Percentiles rank a stretch among this genome's conserved stretches.
These are phyloP conservation scores for Penicillium sp. DNA, from an alignment of 2,329 filamentous ascomycete genomes.

Conservation along the genomic window DNA sequence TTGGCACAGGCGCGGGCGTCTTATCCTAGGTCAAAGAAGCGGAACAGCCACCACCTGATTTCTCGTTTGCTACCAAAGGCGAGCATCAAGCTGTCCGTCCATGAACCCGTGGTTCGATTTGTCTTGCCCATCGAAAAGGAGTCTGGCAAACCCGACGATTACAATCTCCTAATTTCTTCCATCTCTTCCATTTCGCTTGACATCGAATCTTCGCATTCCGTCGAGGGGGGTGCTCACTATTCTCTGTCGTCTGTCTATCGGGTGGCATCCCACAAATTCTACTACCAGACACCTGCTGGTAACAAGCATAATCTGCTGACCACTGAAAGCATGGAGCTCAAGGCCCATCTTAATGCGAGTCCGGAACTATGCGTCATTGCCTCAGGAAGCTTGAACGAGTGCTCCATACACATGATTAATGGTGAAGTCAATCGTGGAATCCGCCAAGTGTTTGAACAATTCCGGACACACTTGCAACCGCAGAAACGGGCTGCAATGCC, in stretches of 20 bases:
- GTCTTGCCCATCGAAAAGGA: constrained; percentile 74
- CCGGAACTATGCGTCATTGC: constrained; percentile 81
- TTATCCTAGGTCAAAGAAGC: constrained; percentile 46
- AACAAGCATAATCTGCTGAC: constrained; percentile 82
- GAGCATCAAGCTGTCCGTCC: constrained; percentile 91
- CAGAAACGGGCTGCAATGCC: constrained; percentile 53
- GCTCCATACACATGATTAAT: constrained; percentile 83
- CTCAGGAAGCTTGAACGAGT: constrained; percentile 77
- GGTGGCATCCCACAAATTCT: constrained; percentile 81
- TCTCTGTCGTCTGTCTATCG: constrained; percentile 78
- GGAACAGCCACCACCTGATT: constrained; percentile 63
- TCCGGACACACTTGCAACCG: constrained; percentile 68
- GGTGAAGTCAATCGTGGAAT: constrained; percentile 91
- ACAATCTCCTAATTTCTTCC: constrained; percentile 91
- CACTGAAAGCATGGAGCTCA: constrained; percentile 84
- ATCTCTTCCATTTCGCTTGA: constrained; percentile 92
- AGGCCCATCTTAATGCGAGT: constrained; percentile 77
- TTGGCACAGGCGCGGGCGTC: constrained; percentile 61
- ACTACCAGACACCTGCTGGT: constrained; percentile 86
- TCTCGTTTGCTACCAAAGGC: constrained; percentile 92
- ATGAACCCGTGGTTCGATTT: constrained; percentile 91
- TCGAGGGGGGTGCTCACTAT: constrained; percentile 81
- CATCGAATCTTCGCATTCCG: constrained; percentile 91
- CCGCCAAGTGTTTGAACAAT: constrained; percentile 83
- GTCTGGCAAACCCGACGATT: constrained; percentile 66